Conservation (phyloP, 441 rosid species). For the Mallotus japonicus region DNA sequence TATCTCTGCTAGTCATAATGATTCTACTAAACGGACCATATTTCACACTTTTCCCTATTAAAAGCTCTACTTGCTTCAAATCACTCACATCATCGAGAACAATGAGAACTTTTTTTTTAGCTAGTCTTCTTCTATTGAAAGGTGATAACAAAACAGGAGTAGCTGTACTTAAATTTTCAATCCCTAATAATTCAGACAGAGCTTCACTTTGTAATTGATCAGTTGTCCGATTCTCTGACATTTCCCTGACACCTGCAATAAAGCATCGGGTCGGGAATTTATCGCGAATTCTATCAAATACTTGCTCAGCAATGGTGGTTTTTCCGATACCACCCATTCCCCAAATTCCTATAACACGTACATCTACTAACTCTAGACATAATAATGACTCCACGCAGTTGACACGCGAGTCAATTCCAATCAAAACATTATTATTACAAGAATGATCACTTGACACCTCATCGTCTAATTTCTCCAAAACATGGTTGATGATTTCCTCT, state of each 20-base stretch:
- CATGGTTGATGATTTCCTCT: neutral
- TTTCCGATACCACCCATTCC: too few relatives aligned
- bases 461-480: too few relatives aligned
- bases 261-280: too few relatives aligned
- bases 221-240: neutral
- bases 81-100: slow-evolving; percentile 7
- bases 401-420: too few relatives aligned
- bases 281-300: too few relatives aligned
- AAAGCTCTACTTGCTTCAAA: neutral
- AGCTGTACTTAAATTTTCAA: neutral
- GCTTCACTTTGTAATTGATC: neutral
- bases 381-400: too few relatives aligned
- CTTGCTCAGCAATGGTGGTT: too few relatives aligned
- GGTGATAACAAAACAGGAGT: neutral
- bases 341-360: too few relatives aligned
- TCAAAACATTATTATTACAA: neutral
- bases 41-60: neutral
- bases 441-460: neutral
- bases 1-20: slow-evolving; percentile 5
- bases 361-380: too few relatives aligned
- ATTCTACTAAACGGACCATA: neutral
- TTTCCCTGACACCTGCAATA: too few relatives aligned
- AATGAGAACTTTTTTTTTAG: neutral
- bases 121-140: neutral
- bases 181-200: neutral